Conservation (phyloP, 257 asterid species). For the Haberlea rhodopensis region DNA sequence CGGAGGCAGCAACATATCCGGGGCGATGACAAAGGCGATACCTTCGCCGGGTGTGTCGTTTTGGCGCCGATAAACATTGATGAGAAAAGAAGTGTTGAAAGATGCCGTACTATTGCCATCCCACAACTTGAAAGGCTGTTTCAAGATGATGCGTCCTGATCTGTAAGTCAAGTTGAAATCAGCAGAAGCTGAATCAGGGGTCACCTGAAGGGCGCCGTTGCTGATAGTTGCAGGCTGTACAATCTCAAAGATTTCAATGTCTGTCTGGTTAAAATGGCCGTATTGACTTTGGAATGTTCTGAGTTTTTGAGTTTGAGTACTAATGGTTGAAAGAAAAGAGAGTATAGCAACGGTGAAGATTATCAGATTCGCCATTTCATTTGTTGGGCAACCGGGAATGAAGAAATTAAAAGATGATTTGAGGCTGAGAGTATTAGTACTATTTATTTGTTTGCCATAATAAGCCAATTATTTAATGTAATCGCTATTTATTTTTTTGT, state of each 20-base stretch:
- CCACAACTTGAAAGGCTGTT: conserved; percentile 28
- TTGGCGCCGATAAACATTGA: not conserved
- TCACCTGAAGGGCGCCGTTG: conserved; percentile 29
- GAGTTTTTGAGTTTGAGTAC: not conserved
- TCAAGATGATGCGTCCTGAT: conserved; percentile 27
- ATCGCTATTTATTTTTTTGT: too few species aligned
- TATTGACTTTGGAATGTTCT: conserved; percentile 16
- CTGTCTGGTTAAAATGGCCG: not conserved
- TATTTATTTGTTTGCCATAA: too few species aligned
- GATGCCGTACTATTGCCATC: conserved; percentile 20
- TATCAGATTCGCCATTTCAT: not conserved
- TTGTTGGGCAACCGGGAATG: too few species aligned
- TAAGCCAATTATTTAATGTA: too few species aligned
- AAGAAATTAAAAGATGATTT: too few species aligned
- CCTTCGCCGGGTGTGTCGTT: conserved; percentile 27
- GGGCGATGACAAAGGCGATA: conserved; percentile 35
- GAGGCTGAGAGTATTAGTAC: too few species aligned
- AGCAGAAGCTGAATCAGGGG: not conserved
- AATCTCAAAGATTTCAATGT: not conserved
- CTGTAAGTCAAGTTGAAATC: not conserved
- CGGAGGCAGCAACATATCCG: conserved; percentile 25
- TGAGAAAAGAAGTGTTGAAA: conserved; percentile 36
- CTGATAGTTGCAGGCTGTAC: conserved; percentile 9
- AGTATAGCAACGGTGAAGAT: not conserved
- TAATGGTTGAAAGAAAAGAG: not conserved